A percentile compares a stretch with the other conserved stretches of the same genome.
Evolutionary conservation across 1,139 yeast genomes (phyloP).

Genomic region (Yamadazyma songkhlaensis): DNA sequence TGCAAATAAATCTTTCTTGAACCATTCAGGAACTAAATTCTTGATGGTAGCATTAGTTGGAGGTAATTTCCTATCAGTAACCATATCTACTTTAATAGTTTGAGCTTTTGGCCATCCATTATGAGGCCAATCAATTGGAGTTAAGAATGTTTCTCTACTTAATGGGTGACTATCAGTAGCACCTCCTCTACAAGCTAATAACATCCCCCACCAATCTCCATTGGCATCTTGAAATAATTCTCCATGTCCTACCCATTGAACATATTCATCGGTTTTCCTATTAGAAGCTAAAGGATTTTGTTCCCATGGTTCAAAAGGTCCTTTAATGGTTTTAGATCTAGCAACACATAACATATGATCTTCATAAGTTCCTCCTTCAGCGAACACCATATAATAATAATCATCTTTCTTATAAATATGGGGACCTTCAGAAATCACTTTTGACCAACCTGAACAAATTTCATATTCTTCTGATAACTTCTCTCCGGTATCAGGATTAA

Average conservation of each 20-base stretch:
- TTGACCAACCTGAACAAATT: constrained; percentile 11
- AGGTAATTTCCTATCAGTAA: constrained; percentile 6
- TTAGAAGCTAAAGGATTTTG: constrained; percentile 9
- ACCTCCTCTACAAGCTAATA: constrained; percentile 9
- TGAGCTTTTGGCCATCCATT: constrained; percentile 11
- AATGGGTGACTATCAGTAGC: constrained; percentile 7
- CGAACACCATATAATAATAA: constrained; percentile 10
- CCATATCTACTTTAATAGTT: constrained; percentile 9
- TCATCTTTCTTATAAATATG: constrained; percentile 10
- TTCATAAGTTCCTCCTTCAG: constrained; percentile 11
- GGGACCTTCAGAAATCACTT: constrained; percentile 11
- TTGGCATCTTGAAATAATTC: constrained; percentile 8
- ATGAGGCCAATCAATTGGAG: constrained; percentile 8
- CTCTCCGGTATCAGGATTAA: constrained; percentile 10
- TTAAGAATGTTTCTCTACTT: constrained; percentile 10
- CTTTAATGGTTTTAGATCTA: constrained; percentile 8
- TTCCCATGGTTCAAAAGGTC: constrained; percentile 9
- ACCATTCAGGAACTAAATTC: constrained; percentile 7
- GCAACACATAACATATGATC: constrained; percentile 12
- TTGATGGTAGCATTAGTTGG: not conserved
- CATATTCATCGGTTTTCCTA: constrained; percentile 7
- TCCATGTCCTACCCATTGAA: constrained; percentile 13
- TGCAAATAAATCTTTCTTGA: constrained; percentile 7
- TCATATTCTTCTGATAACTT: constrained; percentile 9
- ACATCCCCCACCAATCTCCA: constrained; percentile 10